Evolutionary conservation across 805 yeast species (phyloP).

Genomic region (Pichia thaimueangensis): DNA sequence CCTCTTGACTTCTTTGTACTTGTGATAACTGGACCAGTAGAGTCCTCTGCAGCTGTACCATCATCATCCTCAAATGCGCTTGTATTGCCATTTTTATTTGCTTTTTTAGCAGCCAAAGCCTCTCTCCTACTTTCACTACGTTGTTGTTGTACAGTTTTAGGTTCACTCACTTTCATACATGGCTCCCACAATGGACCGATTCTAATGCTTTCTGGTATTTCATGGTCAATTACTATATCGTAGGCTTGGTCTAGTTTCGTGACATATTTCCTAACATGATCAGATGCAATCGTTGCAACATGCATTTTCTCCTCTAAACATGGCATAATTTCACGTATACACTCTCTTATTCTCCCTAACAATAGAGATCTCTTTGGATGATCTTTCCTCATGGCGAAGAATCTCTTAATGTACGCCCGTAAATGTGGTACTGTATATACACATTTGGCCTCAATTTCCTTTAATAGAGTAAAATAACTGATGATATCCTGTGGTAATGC

Average conservation of each 20-base stretch:
- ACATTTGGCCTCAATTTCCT: constrained; percentile 94
- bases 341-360: constrained; percentile 36
- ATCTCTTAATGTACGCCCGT: constrained; percentile 43
- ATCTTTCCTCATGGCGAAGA: constrained; percentile 35
- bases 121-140: constrained; percentile 82
- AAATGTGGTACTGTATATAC: constrained; percentile 66
- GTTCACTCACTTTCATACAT: constrained; percentile 63
- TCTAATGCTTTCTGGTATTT: constrained; percentile 74
- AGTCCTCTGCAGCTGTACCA: constrained; percentile 18
- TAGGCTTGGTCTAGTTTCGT: constrained; percentile 74
- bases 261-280: constrained; percentile 61
- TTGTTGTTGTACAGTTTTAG: constrained; percentile 63
- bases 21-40: constrained; percentile 8
- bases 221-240: constrained; percentile 64
- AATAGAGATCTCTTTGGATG: constrained; percentile 34
- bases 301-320: constrained; percentile 96
- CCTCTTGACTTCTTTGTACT: constrained; percentile 1
- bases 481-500: constrained; percentile 82
- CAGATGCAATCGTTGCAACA: constrained; percentile 87
- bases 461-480: constrained; percentile 77
- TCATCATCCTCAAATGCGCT: constrained; percentile 20
- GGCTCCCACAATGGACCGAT: constrained; percentile 84
- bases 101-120: constrained; percentile 84
- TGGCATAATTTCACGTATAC: constrained; percentile 70
- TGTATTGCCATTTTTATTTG: constrained; percentile 31